Evolutionary conservation across 2,329 filamentous ascomycete species (phyloP).

Genomic region (Nothophoma quercina): DNA sequence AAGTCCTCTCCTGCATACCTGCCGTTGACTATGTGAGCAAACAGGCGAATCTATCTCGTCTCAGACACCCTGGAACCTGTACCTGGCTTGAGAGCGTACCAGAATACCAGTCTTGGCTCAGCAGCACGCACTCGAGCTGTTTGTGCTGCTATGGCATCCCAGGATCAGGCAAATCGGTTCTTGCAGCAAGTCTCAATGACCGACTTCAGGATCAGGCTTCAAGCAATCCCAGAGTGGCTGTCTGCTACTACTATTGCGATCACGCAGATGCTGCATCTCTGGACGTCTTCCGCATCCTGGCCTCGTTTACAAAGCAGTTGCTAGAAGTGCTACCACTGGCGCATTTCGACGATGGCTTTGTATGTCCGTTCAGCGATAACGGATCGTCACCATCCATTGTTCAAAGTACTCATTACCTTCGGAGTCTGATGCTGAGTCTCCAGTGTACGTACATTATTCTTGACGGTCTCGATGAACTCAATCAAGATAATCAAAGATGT

Average conservation of each 20-base stretch:
- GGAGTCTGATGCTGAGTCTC: constrained; percentile 5
- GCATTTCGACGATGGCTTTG: constrained; percentile 16
- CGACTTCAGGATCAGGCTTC: too few species aligned
- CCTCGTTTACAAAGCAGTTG: too few species aligned
- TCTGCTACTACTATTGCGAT: neutral
- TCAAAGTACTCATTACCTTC: neutral
- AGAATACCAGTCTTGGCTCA: constrained; percentile 16
- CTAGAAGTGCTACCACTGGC: too few species aligned
- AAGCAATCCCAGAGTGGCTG: too few species aligned
- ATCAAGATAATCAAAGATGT: constrained; percentile 1
- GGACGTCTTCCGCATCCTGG: too few species aligned
- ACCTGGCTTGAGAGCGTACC: too few species aligned
- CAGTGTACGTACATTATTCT: constrained; percentile 15
- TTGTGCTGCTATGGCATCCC: constrained; percentile 33
- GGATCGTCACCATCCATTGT: neutral
- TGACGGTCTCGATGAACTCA: constrained; percentile 29
- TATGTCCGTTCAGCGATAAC: constrained; percentile 1
- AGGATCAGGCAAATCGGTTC: constrained; percentile 32
- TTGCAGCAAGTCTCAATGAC: constrained; percentile 8
- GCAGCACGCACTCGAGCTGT: constrained; percentile 12
- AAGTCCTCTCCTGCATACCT: constrained; percentile 1
- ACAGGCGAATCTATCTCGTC: neutral
- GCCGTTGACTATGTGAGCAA: neutral
- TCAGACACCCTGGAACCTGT: too few species aligned
- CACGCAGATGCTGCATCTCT: neutral